phyloP scores from a whole-genome alignment of 2,329 filamentous ascomycete species.

The Didymella keratinophila region DNA sequence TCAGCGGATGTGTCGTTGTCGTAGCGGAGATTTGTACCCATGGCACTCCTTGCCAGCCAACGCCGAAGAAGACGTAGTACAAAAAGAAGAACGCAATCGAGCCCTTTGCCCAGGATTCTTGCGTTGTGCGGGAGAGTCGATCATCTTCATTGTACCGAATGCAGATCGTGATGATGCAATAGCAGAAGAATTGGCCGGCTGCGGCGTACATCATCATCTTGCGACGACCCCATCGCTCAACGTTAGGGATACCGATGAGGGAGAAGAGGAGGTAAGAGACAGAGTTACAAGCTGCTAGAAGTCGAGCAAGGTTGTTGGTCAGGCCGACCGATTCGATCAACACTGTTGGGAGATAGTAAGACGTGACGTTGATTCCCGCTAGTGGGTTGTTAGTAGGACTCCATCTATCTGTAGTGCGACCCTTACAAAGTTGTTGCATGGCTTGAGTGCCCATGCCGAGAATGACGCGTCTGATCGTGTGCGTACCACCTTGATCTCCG shows the following conservation, averaged over 20 bases:
- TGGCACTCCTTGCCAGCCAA: conserved; percentile 59
- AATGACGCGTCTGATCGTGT: conserved; percentile 59
- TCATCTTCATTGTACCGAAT: conserved; percentile 53
- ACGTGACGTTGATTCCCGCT: conserved; percentile 51
- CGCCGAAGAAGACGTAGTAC: conserved; percentile 63
- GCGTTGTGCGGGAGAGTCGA: conserved; percentile 21
- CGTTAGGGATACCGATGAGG: conserved; percentile 56
- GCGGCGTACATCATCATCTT: conserved; percentile 68
- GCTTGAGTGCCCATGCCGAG: conserved; percentile 63
- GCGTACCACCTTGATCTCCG: conserved; percentile 55
- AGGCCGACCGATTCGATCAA: conserved; percentile 66
- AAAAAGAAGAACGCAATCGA: conserved; percentile 62
- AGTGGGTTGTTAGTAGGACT: conserved; percentile 6
- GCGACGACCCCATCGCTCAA: conserved; percentile 63
- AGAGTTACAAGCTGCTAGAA: conserved; percentile 64
- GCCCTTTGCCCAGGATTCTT: conserved; percentile 47
- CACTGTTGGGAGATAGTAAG: conserved; percentile 65
- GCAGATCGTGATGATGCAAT: conserved; percentile 61
- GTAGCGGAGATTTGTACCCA: conserved; percentile 37
- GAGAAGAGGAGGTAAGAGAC: conserved; percentile 60
- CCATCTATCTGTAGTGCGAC: conserved; percentile 29
- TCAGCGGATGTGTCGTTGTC: background rate
- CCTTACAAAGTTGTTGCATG: conserved; percentile 59
- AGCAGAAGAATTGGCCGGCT: conserved; percentile 61
- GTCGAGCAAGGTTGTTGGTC: conserved; percentile 58